Evolutionary conservation across 2,329 filamentous ascomycete genomes (phyloP), one percentile per base, ranked within the genome.

Genomic region (Paecilomyces sp.): DNA sequence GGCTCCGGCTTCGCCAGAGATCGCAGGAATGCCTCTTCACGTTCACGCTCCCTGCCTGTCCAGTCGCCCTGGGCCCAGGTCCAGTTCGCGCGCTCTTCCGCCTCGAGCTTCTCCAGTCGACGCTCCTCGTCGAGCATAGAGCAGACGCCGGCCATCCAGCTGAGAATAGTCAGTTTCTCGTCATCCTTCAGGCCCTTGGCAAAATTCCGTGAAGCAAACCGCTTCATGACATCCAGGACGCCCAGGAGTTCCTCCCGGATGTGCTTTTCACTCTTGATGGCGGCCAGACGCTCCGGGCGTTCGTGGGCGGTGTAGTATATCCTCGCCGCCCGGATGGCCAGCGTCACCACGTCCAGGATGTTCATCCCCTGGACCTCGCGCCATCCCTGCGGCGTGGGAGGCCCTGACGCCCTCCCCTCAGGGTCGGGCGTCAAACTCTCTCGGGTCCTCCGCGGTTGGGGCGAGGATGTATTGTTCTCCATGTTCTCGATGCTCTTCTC

Each of bases 221-320:
- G 87, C 75, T 96, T 96, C 58, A 99, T 79, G 2, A 95, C 88
- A 66, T 99, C 94, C 74, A 99, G 87, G 51, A 96, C 90, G 59
- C 86, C 84, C 50, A 96, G 84, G 8, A 97, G 79, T 67, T 97
- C 93, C 56, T 88, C 82, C 51, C 94, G 87, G 55, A 99, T 88
- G 65, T 89, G 84, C 63, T 88, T 90, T 74, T 99, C 94, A 0
- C 91, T 87, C 74, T 91, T 92, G 75, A 97, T 95, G 30, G 88
- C 80, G 69, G 94, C 91, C 18, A 97, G 80, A 41, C 90, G 87
- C 66, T 94, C 88, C 1, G 92, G 91, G 57, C 92, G 83, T 69
- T 95, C 90, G 71, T 97, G 94, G 3, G 91, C 85, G 0, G 92
- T 97, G 76, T 99, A 97, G 77, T 97, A 99, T 68, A 95, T 88